Conservation (phyloP, 176 grass and related monocot genomes). For the Saccharum spontaneum region DNA sequence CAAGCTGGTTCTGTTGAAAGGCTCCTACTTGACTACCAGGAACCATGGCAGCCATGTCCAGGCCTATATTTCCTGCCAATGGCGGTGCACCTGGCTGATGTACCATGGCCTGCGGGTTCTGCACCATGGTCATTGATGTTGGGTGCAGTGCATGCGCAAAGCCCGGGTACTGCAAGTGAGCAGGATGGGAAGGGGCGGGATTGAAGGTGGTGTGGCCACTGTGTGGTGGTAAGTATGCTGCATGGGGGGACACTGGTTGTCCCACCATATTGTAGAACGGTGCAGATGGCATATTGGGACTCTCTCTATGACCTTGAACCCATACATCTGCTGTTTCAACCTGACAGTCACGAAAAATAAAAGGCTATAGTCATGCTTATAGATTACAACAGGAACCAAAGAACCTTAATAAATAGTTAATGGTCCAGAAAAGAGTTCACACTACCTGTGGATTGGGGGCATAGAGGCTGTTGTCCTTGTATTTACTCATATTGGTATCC, state of each 20-base stretch:
- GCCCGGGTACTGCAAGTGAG: conserved; percentile 56
- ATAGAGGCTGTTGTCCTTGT: conserved; percentile 59
- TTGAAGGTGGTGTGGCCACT: conserved; percentile 54
- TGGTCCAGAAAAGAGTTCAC: neutral
- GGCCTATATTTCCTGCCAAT: conserved; percentile 47
- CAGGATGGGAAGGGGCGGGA: conserved; percentile 40
- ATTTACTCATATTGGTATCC: conserved; percentile 51
- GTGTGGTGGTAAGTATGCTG: conserved; percentile 50
- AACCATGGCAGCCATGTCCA: conserved; percentile 49
- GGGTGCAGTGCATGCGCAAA: conserved; percentile 41
- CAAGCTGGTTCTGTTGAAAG: conserved; percentile 62
- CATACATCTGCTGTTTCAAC: conserved; percentile 54
- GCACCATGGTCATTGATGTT: conserved; percentile 48
- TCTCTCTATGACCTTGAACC: conserved; percentile 53
- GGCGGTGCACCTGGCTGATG: conserved; percentile 42
- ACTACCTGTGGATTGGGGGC: conserved; percentile 49
- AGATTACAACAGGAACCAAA: neutral
- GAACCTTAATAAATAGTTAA: neutral
- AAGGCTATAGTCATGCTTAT: neutral
- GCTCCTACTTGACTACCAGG: conserved; percentile 61
- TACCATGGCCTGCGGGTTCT: conserved; percentile 51
- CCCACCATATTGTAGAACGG: conserved; percentile 56
- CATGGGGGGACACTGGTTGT: conserved; percentile 52
- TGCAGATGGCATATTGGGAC: conserved; percentile 39
- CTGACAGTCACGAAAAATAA: conserved; percentile 18